phyloP scores from a whole-genome alignment of 805 yeast species.

The Hanseniaspora clermontiae region DNA sequence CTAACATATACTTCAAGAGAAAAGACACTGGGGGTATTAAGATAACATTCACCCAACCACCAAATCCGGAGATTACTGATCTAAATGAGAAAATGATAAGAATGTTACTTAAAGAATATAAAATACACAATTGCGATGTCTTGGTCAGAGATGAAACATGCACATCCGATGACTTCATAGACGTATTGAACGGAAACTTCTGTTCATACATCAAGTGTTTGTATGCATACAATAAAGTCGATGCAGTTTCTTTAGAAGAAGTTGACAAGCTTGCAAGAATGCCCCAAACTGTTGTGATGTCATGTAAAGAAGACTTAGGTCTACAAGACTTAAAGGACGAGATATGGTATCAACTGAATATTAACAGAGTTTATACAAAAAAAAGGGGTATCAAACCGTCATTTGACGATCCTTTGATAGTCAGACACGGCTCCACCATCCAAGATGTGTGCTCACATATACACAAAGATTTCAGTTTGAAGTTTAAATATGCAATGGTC shows the following conservation, averaged over 20 bases:
- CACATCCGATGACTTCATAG: conserved; percentile 87
- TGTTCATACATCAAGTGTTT: conserved; percentile 82
- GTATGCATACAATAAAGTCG: conserved; percentile 89
- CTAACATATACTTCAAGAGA: conserved; percentile 60
- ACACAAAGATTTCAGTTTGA: conserved; percentile 82
- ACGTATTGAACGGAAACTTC: conserved; percentile 75
- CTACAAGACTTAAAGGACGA: conserved; percentile 79
- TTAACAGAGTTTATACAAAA: conserved; percentile 76
- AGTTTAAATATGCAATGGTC: conserved; percentile 85
- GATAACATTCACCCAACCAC: conserved; percentile 67
- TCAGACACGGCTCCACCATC: conserved; percentile 62
- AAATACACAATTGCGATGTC: conserved; percentile 87
- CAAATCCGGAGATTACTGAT: conserved; percentile 36
- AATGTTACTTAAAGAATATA: conserved; percentile 70
- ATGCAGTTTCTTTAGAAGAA: conserved; percentile 89
- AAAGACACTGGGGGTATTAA: conserved; percentile 90
- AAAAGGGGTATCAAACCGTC: conserved; percentile 72
- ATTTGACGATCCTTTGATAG: conserved; percentile 82
- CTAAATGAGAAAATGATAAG: conserved; percentile 70
- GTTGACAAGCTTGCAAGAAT: conserved; percentile 83
- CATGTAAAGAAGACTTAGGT: conserved; percentile 81
- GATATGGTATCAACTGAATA: conserved; percentile 77
- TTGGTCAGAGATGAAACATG: conserved; percentile 76
- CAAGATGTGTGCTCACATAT: conserved; percentile 84
- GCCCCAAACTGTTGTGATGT: conserved; percentile 87